Percentiles rank a stretch among this genome's conserved stretches.
These are phyloP conservation scores for Voacanga thouarsii DNA, from an alignment of 257 asterid genomes.

Conservation along the genomic window DNA sequence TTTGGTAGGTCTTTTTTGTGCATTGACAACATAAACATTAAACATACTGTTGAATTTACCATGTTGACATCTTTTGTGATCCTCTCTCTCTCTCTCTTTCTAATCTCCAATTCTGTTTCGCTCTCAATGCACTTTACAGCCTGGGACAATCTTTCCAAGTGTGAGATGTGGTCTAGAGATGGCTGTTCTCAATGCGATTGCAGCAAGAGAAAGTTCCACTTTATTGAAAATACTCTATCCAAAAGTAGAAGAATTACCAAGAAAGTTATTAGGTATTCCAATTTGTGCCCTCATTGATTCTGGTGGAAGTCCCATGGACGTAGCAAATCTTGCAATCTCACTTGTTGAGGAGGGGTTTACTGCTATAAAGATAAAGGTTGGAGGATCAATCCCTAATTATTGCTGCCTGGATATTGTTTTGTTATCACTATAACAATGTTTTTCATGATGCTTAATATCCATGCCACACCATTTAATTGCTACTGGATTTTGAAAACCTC, in stretches of 20 bases:
- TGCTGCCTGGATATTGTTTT: neutral
- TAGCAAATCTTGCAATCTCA: slow-evolving; percentile 61
- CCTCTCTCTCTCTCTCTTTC: slow-evolving; percentile 6
- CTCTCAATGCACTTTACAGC: slow-evolving; percentile 45
- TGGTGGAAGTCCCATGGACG: slow-evolving; percentile 59
- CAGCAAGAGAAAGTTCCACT: slow-evolving; percentile 56
- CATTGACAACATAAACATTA: neutral
- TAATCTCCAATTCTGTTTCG: slow-evolving; percentile 17
- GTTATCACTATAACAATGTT: neutral
- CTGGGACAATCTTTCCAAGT: slow-evolving; percentile 81
- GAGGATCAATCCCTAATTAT: neutral
- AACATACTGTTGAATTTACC: neutral
- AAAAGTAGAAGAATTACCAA: slow-evolving; percentile 33
- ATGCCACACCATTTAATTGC: neutral
- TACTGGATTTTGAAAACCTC: neutral
- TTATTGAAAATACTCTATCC: slow-evolving; percentile 61
- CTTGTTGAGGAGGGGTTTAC: slow-evolving; percentile 81
- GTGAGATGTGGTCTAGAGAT: slow-evolving; percentile 94
- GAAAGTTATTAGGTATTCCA: slow-evolving; percentile 44
- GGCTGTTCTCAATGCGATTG: slow-evolving; percentile 87
- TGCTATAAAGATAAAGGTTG: slow-evolving; percentile 80
- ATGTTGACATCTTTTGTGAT: slow-evolving; percentile 3
- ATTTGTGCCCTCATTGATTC: slow-evolving; percentile 89
- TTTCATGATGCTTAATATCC: neutral
- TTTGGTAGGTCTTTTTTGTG: slow-evolving; percentile 41